Base-by-base conservation (phyloP, 345 rosid species). In the Gossypium stocksii region DNA sequence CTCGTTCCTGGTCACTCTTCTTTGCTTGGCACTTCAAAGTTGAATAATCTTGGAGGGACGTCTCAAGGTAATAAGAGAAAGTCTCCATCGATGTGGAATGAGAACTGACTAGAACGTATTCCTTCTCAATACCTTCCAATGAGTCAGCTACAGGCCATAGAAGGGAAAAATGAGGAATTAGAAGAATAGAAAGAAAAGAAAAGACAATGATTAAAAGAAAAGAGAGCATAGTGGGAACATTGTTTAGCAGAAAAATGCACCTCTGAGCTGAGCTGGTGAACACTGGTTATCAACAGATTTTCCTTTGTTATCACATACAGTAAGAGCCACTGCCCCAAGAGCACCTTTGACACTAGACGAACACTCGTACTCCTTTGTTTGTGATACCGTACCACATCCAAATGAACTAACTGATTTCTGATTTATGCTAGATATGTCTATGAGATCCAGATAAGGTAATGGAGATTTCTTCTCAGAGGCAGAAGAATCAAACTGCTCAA, bases 111-210 rank as follows among this genome's bases (percentile, higher is more conserved):
- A 90, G 84, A 75, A 92, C 97, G 76, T 92, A 92, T 44, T 86
- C 94, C 71, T 85, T 87, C 83, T 88, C 97, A 67, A 91, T 88
- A 58, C 86, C 87, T 83, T 86, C 92, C 78, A 82, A 74, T 12
- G 85, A 86, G 78, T 86, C 91, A 80, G 85, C 74, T 80, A 80
- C 89, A 86, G 80, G 61, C 77, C 67, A 67, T 23, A 79, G 25
- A 71, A 46, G 54, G 52, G 22, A 63, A 71, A 34, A 76, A 77
- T 80, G 52, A 81, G 76, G 41, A 72, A 71, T 59, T 66, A 62
- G 63, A 59, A 59, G 15, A 7, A 34, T 4, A 7, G 49, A 51
- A 65, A 45, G 41, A n/a, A 16, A 56, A 71, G 72, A 7, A 14
- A 72, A 25, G 51, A 44, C 41, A 34, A 34, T 4, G 1, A 34